Conservation (phyloP, 192 early-diverging fungal species). For the Funneliformis geosporum region DNA sequence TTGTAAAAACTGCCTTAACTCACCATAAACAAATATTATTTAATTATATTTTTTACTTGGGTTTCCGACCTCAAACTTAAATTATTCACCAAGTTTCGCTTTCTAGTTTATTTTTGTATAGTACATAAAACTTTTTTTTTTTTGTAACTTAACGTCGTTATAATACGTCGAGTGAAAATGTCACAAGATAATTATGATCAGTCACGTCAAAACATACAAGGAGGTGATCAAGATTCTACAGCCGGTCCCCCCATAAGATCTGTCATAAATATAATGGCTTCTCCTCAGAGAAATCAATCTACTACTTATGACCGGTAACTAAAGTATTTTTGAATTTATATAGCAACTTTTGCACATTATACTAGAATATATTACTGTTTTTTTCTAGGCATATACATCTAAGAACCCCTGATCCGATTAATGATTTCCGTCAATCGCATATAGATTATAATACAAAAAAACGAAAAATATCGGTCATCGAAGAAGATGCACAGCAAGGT, state of each 20-base stretch:
- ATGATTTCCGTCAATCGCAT: background rate
- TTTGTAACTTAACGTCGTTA: background rate
- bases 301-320: background rate
- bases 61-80: background rate
- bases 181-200: background rate
- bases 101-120: background rate
- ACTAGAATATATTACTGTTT: background rate
- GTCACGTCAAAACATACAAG: background rate
- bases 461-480: constrained; percentile 30
- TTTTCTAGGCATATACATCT: background rate
- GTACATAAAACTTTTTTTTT: background rate
- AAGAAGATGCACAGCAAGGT: constrained; percentile 35
- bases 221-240: background rate
- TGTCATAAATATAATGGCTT: background rate
- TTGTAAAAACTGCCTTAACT: background rate
- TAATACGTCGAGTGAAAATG: background rate
- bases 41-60: background rate
- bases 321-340: background rate
- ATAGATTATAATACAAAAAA: constrained; percentile 18
- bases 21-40: background rate
- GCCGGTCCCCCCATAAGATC: background rate
- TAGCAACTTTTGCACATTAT: background rate
- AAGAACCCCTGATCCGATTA: constrained; percentile 6
- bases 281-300: background rate
- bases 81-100: background rate